phyloP scores from a whole-genome alignment of 768 basidiomycete genomes.

The Lentinula boryana region DNA sequence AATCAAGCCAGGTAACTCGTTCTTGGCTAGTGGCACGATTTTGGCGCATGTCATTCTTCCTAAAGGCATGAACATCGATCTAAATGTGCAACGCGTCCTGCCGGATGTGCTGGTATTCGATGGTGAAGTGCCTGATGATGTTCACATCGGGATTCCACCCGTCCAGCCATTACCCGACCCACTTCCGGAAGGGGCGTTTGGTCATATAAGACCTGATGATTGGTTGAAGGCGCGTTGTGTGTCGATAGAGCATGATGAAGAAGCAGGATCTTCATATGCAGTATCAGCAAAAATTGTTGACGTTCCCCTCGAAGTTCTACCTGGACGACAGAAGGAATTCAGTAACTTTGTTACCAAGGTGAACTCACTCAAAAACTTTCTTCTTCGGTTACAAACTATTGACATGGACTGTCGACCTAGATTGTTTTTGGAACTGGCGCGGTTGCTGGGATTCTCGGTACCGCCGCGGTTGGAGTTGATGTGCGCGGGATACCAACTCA shows the following conservation, averaged over 20 bases:
- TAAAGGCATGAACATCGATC: conserved; percentile 55
- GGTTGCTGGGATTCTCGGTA: conserved; percentile 60
- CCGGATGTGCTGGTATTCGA: conserved; percentile 80
- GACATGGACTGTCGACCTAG: conserved; percentile 25
- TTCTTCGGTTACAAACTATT: neutral
- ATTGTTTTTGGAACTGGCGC: conserved; percentile 71
- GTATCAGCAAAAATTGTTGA: conserved; percentile 66
- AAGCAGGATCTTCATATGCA: conserved; percentile 46
- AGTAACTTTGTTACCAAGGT: conserved; percentile 77
- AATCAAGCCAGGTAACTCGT: conserved; percentile 44
- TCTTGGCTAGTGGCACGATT: conserved; percentile 69
- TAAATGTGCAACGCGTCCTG: conserved; percentile 58
- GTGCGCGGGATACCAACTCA: conserved; percentile 57
- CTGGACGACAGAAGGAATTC: conserved; percentile 72
- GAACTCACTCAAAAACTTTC: conserved; percentile 1
- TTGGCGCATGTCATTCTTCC: conserved; percentile 64
- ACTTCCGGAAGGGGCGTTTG: conserved; percentile 68
- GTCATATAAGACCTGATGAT: conserved; percentile 61
- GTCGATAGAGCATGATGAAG: conserved; percentile 34
- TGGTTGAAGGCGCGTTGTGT: conserved; percentile 52
- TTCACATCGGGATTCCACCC: conserved; percentile 25
- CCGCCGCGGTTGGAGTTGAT: conserved; percentile 51
- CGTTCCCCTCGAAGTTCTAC: conserved; percentile 72
- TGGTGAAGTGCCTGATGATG: conserved; percentile 46
- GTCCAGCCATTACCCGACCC: conserved; percentile 56